Conservation (phyloP, 2,329 filamentous ascomycete genomes). For the Pestalotiopsis sp. region DNA sequence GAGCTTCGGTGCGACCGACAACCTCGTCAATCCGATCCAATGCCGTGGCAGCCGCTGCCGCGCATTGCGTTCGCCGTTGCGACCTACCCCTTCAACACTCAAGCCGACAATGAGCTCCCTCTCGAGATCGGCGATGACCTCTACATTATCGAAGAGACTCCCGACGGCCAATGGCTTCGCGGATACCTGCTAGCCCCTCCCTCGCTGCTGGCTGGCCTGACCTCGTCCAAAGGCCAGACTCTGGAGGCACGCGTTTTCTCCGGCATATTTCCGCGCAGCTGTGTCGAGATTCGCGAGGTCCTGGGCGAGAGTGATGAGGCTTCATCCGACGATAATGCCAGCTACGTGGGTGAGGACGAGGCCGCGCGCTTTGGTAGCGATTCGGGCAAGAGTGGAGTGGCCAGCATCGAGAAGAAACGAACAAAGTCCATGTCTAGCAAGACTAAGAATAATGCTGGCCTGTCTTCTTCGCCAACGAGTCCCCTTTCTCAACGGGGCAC, state of each 20-base stretch:
- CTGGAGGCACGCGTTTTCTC: conserved; percentile 96
- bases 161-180: conserved; percentile 89
- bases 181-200: conserved; percentile 95
- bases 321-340: conserved; percentile 42
- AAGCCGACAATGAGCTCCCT: conserved; percentile 86
- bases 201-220: conserved; percentile 88
- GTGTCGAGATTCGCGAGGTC: conserved; percentile 92
- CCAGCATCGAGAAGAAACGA: conserved; percentile 39
- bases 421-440: conserved; percentile 26
- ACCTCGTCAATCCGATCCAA: conserved; percentile 42
- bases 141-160: conserved; percentile 97
- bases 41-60: conserved; percentile 97
- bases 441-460: not conserved
- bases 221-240: conserved; percentile 87
- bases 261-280: conserved; percentile 95
- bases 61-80: conserved; percentile 98
- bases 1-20: conserved; percentile 32
- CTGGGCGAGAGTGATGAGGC: conserved; percentile 72
- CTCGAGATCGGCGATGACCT: conserved; percentile 98
- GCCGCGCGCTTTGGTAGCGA: conserved; percentile 45
- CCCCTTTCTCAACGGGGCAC: not conserved
- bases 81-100: conserved; percentile 89
- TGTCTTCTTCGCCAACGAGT: conserved; percentile 2
- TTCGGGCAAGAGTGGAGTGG: conserved; percentile 58
- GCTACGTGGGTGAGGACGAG: conserved; percentile 31